These are phyloP conservation scores for Nakazawaea laoshanensis DNA, from an alignment of 805 yeast genomes.

Conservation along the genomic window DNA sequence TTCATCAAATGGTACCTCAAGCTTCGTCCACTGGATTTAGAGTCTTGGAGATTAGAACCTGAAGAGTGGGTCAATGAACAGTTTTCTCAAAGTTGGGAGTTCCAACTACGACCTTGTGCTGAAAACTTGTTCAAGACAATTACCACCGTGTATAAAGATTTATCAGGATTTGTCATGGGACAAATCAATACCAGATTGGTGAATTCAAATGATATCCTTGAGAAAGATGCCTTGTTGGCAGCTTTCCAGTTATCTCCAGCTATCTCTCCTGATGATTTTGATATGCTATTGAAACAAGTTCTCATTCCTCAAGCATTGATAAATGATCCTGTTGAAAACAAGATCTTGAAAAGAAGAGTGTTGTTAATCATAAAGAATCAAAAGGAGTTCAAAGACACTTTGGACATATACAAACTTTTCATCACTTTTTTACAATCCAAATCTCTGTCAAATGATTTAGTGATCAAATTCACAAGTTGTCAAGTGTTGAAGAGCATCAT, in stretches of 20 bases:
- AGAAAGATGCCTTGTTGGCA: slow-evolving; percentile 73
- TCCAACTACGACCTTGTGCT: slow-evolving; percentile 77
- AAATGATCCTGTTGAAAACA: slow-evolving; percentile 37
- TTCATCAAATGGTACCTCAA: slow-evolving; percentile 69
- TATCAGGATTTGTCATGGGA: slow-evolving; percentile 47
- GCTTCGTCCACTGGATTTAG: slow-evolving; percentile 67
- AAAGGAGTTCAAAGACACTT: slow-evolving; percentile 59
- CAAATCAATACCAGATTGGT: slow-evolving; percentile 41
- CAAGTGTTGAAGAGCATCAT: slow-evolving; percentile 61
- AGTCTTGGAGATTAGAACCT: slow-evolving; percentile 77
- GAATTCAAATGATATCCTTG: slow-evolving; percentile 34
- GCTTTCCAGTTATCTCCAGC: slow-evolving; percentile 55
- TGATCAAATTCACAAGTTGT: slow-evolving; percentile 71
- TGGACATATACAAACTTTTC: slow-evolving; percentile 54
- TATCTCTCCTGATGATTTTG: background rate
- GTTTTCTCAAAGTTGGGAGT: slow-evolving; percentile 69
- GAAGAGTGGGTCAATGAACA: slow-evolving; percentile 92
- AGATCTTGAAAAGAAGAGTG: slow-evolving; percentile 67
- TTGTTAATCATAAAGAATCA: slow-evolving; percentile 76
- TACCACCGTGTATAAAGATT: slow-evolving; percentile 51
- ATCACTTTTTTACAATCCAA: slow-evolving; percentile 31
- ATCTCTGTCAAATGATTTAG: slow-evolving; percentile 54
- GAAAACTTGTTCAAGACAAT: slow-evolving; percentile 77
- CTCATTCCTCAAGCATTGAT: slow-evolving; percentile 61
- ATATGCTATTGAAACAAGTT: slow-evolving; percentile 39